Evolutionary conservation across 1,284 basidiomycete species (phyloP), one percentile per base, ranked within the genome.

Genomic region (Phlebopus sp.): DNA sequence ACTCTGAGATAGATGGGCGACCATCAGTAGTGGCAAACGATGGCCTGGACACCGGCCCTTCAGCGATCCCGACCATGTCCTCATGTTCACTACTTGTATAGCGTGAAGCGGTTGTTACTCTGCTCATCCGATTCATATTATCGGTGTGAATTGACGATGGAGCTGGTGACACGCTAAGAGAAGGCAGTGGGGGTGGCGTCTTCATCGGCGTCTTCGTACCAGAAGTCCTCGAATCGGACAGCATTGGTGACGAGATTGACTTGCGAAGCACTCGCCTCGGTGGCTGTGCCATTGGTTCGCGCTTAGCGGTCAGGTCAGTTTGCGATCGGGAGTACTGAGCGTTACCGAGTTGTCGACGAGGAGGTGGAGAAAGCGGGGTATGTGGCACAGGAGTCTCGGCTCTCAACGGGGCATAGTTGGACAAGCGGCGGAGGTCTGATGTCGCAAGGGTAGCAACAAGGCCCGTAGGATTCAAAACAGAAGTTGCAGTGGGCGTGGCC

Each of bases 301-400:
- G 50, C 29, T 51, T 54, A 32, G 38, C 29, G 4, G 31, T 41
- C 2, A 81, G 60, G 47, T 81, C 74, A 5, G 75, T 77, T 54
- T 84, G 80, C 0, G 81, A 84, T 30, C 71, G 64, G 2, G 82
- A 82, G 55, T 75, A 75, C 15, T 74, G 55, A 7, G 75, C 66
- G 43, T 76, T 78, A 41, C 72, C 58, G 42, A 77, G 58, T 42
- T 70, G 68, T 56, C 71, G 75, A 37, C 83, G 75, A 5, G 83
- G 83, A 5, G 85, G 77, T 15, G 85, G 84, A 0, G 78, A 70
- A 25, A 87, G 70, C 15, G 84, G 81, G 3, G 71, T 78, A 49
- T 81, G 66, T 13, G 73, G 76, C 14, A 70, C 73, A 18, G 81
- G 82, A 2, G 82, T 82, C 46, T 79, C 77, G 8, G 76, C 78